phyloP scores from a whole-genome alignment of 805 yeast species.

The Yarrowia bubula region DNA sequence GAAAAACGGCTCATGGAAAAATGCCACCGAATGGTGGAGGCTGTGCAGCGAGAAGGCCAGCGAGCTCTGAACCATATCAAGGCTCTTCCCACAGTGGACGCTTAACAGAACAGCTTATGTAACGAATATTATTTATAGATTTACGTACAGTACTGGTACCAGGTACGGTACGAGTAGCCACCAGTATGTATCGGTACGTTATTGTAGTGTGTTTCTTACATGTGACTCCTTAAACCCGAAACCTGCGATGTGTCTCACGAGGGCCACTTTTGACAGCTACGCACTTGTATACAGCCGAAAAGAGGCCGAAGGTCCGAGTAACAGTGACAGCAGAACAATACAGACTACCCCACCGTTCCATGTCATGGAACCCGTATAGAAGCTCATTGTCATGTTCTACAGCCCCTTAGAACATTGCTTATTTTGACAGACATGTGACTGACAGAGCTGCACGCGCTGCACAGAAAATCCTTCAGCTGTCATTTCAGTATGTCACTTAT shows the following conservation, averaged over 20 bases:
- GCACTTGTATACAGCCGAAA: no score
- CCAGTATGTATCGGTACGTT: no score
- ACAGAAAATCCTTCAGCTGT: not conserved
- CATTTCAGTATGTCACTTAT: not conserved
- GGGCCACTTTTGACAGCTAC: no score
- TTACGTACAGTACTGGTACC: not conserved
- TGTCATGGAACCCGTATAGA: constrained; percentile 1
- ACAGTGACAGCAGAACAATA: not conserved
- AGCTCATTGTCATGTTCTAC: not conserved
- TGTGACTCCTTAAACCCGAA: no score
- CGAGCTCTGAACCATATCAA: constrained; percentile 46
- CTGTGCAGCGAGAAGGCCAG: constrained; percentile 50
- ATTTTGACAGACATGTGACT: not conserved
- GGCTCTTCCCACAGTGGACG: constrained; percentile 27
- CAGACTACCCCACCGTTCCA: not conserved
- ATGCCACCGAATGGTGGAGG: constrained; percentile 48
- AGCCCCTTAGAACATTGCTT: not conserved
- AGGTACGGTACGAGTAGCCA: no score
- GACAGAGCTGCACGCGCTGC: not conserved
- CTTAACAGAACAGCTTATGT: not conserved
- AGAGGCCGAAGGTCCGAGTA: no score
- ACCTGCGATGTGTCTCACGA: no score
- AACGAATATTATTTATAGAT: constrained; percentile 20
- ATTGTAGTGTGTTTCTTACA: no score
- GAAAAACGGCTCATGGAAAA: constrained; percentile 48